A percentile compares a stretch with the other conserved stretches of the same genome.
These are phyloP conservation scores for Lachancea nothofagi DNA, from an alignment of 805 yeast species.

Conservation along the genomic window DNA sequence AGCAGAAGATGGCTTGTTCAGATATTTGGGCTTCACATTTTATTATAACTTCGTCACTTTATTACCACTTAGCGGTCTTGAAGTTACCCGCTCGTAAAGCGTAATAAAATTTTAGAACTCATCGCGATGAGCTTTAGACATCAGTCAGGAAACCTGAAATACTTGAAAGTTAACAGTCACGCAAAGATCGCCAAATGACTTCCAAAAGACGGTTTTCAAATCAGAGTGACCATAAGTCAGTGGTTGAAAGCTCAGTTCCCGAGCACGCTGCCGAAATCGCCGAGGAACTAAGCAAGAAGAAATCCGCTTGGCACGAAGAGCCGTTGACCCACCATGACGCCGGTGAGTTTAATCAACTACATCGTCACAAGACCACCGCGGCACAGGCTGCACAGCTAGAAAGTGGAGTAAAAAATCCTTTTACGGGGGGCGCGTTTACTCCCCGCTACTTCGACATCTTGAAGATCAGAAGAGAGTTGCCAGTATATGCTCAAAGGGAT, in stretches of 20 bases:
- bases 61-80: background rate
- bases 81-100: background rate
- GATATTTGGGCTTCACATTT: background rate
- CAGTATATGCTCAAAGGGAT: constrained; percentile 89
- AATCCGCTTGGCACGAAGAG: constrained; percentile 40
- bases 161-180: background rate
- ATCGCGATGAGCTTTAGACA: constrained; percentile 12
- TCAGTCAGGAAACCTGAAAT: too few relatives aligned
- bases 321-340: constrained; percentile 52
- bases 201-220: constrained; percentile 31
- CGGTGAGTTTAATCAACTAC: constrained; percentile 54
- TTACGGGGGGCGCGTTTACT: constrained; percentile 62
- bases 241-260: constrained; percentile 48
- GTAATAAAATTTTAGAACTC: constrained; percentile 1
- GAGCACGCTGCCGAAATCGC: constrained; percentile 65
- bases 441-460: constrained; percentile 73
- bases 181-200: constrained; percentile 19
- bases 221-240: constrained; percentile 27
- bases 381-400: constrained; percentile 56
- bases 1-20: background rate
- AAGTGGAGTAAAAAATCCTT: constrained; percentile 61
- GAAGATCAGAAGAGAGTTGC: constrained; percentile 74
- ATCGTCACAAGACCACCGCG: constrained; percentile 63
- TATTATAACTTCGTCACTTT: background rate
- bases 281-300: constrained; percentile 45